Evolutionary conservation across 768 basidiomycete species (phyloP), one percentile per base, ranked within the genome.

Genomic region (Lactifluus pinguis): DNA sequence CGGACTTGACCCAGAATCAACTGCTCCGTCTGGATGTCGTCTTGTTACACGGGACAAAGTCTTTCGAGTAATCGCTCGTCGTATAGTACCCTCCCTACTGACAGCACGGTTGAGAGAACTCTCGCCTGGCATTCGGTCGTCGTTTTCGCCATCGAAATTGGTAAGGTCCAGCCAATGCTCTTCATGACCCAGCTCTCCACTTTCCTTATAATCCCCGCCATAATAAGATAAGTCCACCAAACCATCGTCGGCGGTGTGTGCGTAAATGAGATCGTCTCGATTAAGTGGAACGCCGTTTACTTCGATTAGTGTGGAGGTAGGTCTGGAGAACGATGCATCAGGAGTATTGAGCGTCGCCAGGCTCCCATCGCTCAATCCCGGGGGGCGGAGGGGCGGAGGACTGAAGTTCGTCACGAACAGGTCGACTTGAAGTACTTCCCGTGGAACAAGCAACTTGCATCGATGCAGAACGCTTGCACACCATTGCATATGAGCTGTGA

Each of bases 61-160:
- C 53, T 39, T 51, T 54, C 70, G 71, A 11, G 79, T 77, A 53
- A 72, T 71, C 15, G 78, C 75, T 44, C 88, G 77, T 8, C 82
- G 75, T n/a, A 81, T 63, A 66, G 77, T 81, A 14, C 87, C 87
- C 68, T 84, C 81, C 68, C 82, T 81, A 69, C 77, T 78, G 36
- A 91, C 71, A 34, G 71, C 72, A 32, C 72, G 69, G 54, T 78
- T 83, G 29, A 91, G 73, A 61, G 73, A 70, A 9, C 68, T 74
- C 65, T 89, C 87, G 8, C 80, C 84, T 2, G 82, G 82, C 19
- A 82, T 70, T 15, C 75, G 72, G 14, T 79, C 73, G 61, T 87
- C 82, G 47, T 84, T 76, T 63, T 92, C 89, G 29, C 87, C 88
- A 61, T 90, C 86, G 67, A 89, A 92, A 67, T 89, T 85, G 5